phyloP scores from a whole-genome alignment of 345 rosid genomes.

The Xanthoceras sorbifolium region DNA sequence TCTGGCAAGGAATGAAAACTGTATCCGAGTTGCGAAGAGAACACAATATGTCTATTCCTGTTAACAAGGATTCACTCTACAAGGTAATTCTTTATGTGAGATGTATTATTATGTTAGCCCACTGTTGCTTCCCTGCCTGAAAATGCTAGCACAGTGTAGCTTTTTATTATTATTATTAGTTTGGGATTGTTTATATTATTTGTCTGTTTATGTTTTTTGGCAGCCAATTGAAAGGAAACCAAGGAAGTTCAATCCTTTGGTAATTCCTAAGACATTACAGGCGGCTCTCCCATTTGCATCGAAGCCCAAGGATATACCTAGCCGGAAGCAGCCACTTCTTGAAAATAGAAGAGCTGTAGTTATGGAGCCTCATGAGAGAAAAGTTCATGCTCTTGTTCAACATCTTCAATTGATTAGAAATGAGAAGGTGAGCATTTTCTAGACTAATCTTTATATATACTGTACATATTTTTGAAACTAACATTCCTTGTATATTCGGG shows the following conservation, averaged over 20 bases:
- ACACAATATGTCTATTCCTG: conserved; percentile 61
- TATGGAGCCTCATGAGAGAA: conserved; percentile 66
- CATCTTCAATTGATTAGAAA: conserved; percentile 56
- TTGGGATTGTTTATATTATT: neutral
- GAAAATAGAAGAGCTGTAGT: conserved; percentile 77
- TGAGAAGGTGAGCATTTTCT: conserved; percentile 53
- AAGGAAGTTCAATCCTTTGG: conserved; percentile 75
- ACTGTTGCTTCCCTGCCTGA: neutral
- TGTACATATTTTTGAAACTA: neutral
- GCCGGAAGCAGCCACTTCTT: conserved; percentile 46
- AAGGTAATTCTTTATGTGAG: conserved; percentile 48
- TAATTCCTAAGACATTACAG: conserved; percentile 72
- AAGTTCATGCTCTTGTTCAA: conserved; percentile 56
- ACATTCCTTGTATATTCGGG: neutral
- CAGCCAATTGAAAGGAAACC: conserved; percentile 79
- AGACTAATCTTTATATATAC: neutral
- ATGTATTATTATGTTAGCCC: neutral
- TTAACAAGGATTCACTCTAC: conserved; percentile 85
- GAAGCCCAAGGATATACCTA: conserved; percentile 74
- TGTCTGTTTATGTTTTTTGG: conserved; percentile 9
- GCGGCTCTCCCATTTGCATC: conserved; percentile 71
- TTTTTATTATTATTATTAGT: neutral
- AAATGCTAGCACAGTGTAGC: neutral
- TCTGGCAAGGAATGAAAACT: conserved; percentile 95
- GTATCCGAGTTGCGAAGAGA: conserved; percentile 80